These are phyloP conservation scores for Chenopodium formosanum DNA, from an alignment of 148 eudicot genomes.

Conservation along the genomic window DNA sequence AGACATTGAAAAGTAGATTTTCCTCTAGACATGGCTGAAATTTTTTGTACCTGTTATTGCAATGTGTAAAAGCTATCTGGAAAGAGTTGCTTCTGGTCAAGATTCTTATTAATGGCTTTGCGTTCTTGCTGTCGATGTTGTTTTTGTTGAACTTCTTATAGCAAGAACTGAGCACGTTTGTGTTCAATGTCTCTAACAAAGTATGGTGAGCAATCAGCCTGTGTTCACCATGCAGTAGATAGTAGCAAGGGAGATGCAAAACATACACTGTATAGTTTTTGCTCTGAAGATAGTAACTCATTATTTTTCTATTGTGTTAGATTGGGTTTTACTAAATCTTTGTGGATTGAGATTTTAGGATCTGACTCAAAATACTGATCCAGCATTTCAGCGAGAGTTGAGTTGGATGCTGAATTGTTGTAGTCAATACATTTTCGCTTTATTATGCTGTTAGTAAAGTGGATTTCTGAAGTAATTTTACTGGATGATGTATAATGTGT, in stretches of 20 bases:
- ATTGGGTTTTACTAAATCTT: background rate
- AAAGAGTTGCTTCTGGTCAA: conserved; percentile 7
- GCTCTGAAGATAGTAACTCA: background rate
- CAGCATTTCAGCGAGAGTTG: background rate
- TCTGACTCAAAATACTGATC: background rate
- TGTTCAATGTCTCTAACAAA: conserved; percentile 16
- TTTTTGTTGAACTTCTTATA: conserved; percentile 10
- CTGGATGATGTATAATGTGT: background rate
- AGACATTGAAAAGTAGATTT: background rate
- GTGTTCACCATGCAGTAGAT: conserved; percentile 7
- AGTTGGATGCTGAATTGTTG: background rate
- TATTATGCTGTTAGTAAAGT: background rate
- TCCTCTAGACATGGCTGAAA: background rate
- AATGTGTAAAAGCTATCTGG: conserved; percentile 19
- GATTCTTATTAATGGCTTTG: conserved; percentile 7
- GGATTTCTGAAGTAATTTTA: no score
- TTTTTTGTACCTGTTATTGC: conserved; percentile 17
- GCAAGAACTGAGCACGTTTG: conserved; percentile 8
- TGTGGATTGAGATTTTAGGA: background rate
- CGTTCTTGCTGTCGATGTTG: conserved; percentile 11
- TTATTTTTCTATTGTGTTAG: background rate
- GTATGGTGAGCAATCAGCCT: background rate
- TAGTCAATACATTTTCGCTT: background rate
- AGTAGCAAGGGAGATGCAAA: background rate
- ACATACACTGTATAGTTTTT: conserved; percentile 24